A percentile compares a stretch with the other conserved stretches of the same genome.
phyloP scores from a whole-genome alignment of 2,329 filamentous ascomycete genomes.

The Paraconiothyrium brasiliense region DNA sequence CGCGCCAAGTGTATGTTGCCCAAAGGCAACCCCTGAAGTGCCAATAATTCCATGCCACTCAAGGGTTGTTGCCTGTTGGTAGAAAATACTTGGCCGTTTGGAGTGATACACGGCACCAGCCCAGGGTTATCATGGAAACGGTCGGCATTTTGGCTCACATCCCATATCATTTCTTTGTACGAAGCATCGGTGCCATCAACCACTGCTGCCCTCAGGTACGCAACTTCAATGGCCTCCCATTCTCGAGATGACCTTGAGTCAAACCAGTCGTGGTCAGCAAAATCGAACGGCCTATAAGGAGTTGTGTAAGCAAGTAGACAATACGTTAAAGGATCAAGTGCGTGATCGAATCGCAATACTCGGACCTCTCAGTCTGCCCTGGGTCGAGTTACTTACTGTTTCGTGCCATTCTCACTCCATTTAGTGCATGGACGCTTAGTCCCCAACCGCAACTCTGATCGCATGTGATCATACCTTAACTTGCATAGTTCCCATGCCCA shows the following conservation, averaged over 20 bases:
- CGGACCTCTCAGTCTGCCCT: background rate
- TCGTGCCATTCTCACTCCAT: constrained; percentile 65
- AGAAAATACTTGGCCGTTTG: constrained; percentile 68
- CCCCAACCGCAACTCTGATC: constrained; percentile 62
- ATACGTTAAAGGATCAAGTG: background rate
- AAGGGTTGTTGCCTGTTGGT: constrained; percentile 69
- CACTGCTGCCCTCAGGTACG: constrained; percentile 60
- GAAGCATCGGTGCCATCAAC: constrained; percentile 63
- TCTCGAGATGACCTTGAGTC: constrained; percentile 66
- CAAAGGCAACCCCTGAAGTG: constrained; percentile 72
- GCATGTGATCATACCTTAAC: constrained; percentile 66
- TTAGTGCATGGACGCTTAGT: constrained; percentile 66
- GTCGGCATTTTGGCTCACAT: constrained; percentile 79
- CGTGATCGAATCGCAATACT: background rate
- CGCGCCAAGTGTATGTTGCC: constrained; percentile 69
- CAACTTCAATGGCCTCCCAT: constrained; percentile 72
- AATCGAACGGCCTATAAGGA: constrained; percentile 59
- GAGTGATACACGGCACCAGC: constrained; percentile 73
- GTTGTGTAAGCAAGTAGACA: background rate
- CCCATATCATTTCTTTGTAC: constrained; percentile 64
- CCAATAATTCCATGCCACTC: constrained; percentile 69
- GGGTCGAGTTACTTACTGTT: background rate
- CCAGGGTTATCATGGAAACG: constrained; percentile 65
- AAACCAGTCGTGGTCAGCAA: constrained; percentile 63
- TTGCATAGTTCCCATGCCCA: constrained; percentile 67